Base-by-base conservation (phyloP, 257 asterid species). In the Datura wrightii region DNA sequence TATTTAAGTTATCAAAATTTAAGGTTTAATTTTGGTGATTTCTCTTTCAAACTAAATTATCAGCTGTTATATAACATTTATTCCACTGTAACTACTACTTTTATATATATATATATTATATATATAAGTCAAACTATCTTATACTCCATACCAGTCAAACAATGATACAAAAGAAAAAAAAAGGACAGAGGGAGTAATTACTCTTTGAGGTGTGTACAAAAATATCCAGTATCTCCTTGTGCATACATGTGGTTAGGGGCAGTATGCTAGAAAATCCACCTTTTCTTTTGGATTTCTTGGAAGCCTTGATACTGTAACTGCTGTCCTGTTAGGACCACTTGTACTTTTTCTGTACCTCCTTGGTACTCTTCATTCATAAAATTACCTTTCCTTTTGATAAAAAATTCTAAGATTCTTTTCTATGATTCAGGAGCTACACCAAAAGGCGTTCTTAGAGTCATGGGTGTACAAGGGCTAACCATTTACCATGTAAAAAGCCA, bases 401-500 rank as follows among this genome's bases (percentile, higher is more conserved):
- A 39, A 69, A 3, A 7, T 39, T 60, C 85, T 82, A 79, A 80
- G 54, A 63, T 62, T 83, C 79, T n/a, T 52, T 54, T 80, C 83
- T 48, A 9, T 89, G 18, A 86, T 91, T 84, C 91, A 94, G 99
- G 99, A 88, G 99, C 99, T 84, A 96, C 99, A 65, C 99, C 99
- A 19, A 96, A 96, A 88, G 99, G 99, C 84, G 99, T 96, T 82
- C 98, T 96, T 55, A 87, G 99, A 86, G 97, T 94, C 74, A 96
- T 96, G 99, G 99, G 99, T 81, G 98, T 96, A 85, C 98, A 94
- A 91, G 97, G 97, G 85, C 91, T 96, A 74, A 96, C 98, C 58
- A 96, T 96, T 85, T 96, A 96, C 91, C 99, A 96, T 91, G 99
- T 96, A 60, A 96, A 96, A 90, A 96, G 99, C 87, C 99, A 96